Evolutionary conservation across 768 basidiomycete genomes (phyloP).

Genomic region (Russula compacta): DNA sequence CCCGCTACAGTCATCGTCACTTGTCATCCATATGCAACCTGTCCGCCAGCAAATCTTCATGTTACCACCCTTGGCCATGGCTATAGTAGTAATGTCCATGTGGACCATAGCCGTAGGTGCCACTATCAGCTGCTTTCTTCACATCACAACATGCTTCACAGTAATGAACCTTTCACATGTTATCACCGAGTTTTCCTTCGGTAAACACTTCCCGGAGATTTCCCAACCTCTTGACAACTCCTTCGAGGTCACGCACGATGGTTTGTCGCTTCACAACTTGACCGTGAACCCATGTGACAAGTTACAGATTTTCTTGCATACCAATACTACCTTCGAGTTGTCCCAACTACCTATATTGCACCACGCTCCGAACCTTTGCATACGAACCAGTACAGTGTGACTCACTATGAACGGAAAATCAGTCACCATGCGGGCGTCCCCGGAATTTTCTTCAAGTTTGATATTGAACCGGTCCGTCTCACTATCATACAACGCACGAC

Average conservation of each 20-base stretch:
- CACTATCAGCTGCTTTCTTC: background rate
- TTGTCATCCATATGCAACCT: background rate
- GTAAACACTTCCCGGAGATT: slow-evolving; percentile 92
- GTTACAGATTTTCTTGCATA: slow-evolving; percentile 73
- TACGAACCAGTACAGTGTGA: slow-evolving; percentile 90
- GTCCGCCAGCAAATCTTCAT: slow-evolving; percentile 71
- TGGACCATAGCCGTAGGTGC: slow-evolving; percentile 71
- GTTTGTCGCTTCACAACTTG: slow-evolving; percentile 35
- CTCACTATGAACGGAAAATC: slow-evolving; percentile 76
- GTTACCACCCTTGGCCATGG: slow-evolving; percentile 94
- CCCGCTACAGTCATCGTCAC: background rate
- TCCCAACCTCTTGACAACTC: slow-evolving; percentile 90
- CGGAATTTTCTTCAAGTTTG: slow-evolving; percentile 98
- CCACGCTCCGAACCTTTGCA: slow-evolving; percentile 53
- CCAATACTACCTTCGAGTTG: slow-evolving; percentile 92
- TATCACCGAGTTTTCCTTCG: slow-evolving; percentile 95
- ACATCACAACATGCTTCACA: slow-evolving; percentile 25
- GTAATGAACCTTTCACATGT: slow-evolving; percentile 97
- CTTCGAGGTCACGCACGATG: slow-evolving; percentile 60
- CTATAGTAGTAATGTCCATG: slow-evolving; percentile 79
- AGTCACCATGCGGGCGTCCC: slow-evolving; percentile 74
- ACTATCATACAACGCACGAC: slow-evolving; percentile 86
- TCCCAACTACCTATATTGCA: slow-evolving; percentile 88
- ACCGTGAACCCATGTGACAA: slow-evolving; percentile 4
- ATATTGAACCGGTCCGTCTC: slow-evolving; percentile 82